Base-by-base conservation (phyloP, 2,329 filamentous ascomycete genomes). In the Talaromyces funiculosus region DNA sequence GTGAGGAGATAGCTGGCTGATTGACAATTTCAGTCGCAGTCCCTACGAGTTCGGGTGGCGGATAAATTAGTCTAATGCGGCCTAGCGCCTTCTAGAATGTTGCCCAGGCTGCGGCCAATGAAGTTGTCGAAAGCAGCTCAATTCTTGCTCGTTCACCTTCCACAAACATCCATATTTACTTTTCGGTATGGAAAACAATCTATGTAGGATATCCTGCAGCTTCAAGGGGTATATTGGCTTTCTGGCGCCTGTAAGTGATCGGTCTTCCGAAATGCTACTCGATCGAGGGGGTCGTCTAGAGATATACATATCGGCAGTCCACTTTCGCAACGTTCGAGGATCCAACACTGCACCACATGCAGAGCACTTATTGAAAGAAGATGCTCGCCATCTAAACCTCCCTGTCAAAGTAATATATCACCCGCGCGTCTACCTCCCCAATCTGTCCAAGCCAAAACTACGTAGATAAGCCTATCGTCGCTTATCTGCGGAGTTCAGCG, bases 51-150 rank as follows among this genome's bases (percentile, higher is more conserved):
- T 38, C 51, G 8, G 59, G 60, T 61, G 60, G 60, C 60, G 60
- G 60, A 58, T 42, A 20, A 43, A 58, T 40, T 53, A 43, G 31
- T 53, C 60, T 7, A 33, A 53, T 61, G 9, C 26, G 47, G 54
- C 54, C 60, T 61, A 61, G 60, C 37, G 60, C 38, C 26, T 54
- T 61, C 53, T 37, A 54, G 60, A 61, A 58, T 8, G 42, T 43
- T 35, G 37, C 35, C 35, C 20, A 16, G 37, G 18, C 16, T 18
- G 10, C 26, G 35, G 4, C 56, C 56, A 53, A 37, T 53, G 18
- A 22, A 26, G n/a, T 10, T 6, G 29, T 33, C 6, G 9, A 47
- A 9, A 29, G 7, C 43, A 1, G 42, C 14, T 47, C 16, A 12
- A 20, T 29, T 2, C 3, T 53, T 5, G 43, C 26, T 47, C 24